These are phyloP conservation scores for Aspergillus sclerotioniger DNA, from an alignment of 495 filamentous ascomycete genomes.

Conservation along the genomic window DNA sequence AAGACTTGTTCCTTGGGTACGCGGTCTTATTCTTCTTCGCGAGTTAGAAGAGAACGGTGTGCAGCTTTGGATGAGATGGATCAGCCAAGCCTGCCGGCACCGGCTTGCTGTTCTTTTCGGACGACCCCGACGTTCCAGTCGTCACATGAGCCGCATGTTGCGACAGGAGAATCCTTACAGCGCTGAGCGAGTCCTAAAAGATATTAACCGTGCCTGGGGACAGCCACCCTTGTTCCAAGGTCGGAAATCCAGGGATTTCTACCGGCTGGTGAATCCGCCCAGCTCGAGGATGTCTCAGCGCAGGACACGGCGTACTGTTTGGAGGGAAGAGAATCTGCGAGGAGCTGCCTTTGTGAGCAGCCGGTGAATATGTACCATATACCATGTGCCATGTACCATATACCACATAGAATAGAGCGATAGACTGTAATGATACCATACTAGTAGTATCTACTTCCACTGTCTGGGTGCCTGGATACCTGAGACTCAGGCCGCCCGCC, in stretches of 20 bases:
- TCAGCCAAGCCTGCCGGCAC: constrained; percentile 44
- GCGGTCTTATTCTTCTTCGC: constrained; percentile 52
- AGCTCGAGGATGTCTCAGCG: constrained; percentile 14
- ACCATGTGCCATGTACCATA: not conserved
- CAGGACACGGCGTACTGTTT: constrained; percentile 1
- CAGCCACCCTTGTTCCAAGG: constrained; percentile 27
- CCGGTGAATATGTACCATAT: not conserved
- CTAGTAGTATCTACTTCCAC: no score
- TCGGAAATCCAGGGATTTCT: constrained; percentile 11
- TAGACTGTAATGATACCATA: not conserved
- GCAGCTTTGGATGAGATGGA: constrained; percentile 28
- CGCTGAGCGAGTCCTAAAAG: constrained; percentile 26
- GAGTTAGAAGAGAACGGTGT: constrained; percentile 48
- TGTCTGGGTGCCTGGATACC: not conserved
- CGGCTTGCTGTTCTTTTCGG: constrained; percentile 54
- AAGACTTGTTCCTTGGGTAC: constrained; percentile 40
- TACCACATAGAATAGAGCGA: not conserved
- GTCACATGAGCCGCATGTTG: constrained; percentile 35
- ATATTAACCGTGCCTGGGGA: constrained; percentile 39
- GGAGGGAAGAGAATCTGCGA: not conserved
- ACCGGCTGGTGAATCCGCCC: constrained; percentile 28
- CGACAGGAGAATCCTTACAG: constrained; percentile 36
- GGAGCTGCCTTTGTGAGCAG: not conserved
- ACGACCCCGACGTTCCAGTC: constrained; percentile 24
- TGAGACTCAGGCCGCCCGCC: not conserved